These are phyloP conservation scores for Solanum tarapatanum DNA, from an alignment of 257 asterid species.

Conservation along the genomic window DNA sequence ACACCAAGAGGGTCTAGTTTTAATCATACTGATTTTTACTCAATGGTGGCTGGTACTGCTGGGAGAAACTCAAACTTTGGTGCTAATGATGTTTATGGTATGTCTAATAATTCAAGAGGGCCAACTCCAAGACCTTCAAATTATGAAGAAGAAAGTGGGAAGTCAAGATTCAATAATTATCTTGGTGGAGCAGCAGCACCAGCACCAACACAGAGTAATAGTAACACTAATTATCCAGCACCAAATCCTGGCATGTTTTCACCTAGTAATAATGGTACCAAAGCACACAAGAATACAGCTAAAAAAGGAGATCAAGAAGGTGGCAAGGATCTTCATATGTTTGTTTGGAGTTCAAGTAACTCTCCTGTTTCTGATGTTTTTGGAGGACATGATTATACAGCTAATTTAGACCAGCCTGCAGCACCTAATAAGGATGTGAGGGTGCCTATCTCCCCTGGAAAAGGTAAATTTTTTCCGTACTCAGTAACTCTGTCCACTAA, in stretches of 20 bases:
- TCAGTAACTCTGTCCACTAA: not conserved
- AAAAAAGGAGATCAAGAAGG: conserved; percentile 36
- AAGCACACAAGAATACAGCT: conserved; percentile 32
- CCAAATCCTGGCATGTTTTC: conserved; percentile 85
- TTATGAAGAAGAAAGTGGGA: conserved; percentile 56
- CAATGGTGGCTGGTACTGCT: conserved; percentile 63
- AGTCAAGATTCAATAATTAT: conserved; percentile 38
- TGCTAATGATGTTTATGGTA: conserved; percentile 50
- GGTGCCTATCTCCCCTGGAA: conserved; percentile 47
- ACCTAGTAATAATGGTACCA: conserved; percentile 24
- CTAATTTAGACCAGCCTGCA: conserved; percentile 36
- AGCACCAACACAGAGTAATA: not conserved
- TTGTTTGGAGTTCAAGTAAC: conserved; percentile 89
- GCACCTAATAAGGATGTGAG: conserved; percentile 49
- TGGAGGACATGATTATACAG: conserved; percentile 55
- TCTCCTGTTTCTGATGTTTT: conserved; percentile 90
- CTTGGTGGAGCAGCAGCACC: conserved; percentile 12
- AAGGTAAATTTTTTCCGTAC: not conserved
- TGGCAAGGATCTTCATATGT: conserved; percentile 72
- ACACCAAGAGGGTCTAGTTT: conserved; percentile 91
- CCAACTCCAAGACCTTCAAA: conserved; percentile 74
- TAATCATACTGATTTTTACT: conserved; percentile 66
- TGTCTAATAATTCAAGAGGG: conserved; percentile 38
- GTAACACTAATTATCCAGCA: conserved; percentile 39
- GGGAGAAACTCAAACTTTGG: conserved; percentile 66